phyloP scores from a whole-genome alignment of 352 stramenopile species.

The Globisporangium cylindrosporum region DNA sequence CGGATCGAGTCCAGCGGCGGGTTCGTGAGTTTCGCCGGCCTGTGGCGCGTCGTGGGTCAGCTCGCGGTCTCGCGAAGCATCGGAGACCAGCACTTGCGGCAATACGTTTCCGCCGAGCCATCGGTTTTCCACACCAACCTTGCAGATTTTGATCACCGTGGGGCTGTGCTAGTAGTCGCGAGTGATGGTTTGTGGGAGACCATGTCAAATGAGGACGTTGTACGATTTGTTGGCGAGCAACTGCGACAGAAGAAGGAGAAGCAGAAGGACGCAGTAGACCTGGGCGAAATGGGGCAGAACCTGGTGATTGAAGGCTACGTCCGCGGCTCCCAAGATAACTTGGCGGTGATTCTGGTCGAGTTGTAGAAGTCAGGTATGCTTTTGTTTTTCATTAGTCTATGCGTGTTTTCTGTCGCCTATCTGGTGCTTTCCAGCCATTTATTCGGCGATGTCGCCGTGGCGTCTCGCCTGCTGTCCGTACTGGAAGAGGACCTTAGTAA shows the following conservation, averaged over 20 bases:
- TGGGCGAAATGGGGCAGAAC: slow-evolving; percentile 75
- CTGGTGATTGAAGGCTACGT: slow-evolving; percentile 92
- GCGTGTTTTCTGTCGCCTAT: not conserved
- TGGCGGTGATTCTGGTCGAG: slow-evolving; percentile 74
- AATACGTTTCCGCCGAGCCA: slow-evolving; percentile 81
- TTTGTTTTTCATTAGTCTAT: not conserved
- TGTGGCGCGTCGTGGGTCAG: slow-evolving; percentile 88
- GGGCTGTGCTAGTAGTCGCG: slow-evolving; percentile 50
- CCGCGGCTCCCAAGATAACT: slow-evolving; percentile 94
- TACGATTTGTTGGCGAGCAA: slow-evolving; percentile 41
- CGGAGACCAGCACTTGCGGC: slow-evolving; percentile 85
- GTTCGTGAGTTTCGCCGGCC: slow-evolving; percentile 63
- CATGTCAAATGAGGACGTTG: slow-evolving; percentile 52
- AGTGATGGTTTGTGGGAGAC: slow-evolving; percentile 79
- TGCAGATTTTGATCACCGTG: not conserved
- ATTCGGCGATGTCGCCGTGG: slow-evolving; percentile 34
- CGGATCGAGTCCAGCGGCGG: slow-evolving; percentile 78
- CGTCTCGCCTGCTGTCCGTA: slow-evolving; percentile 74
- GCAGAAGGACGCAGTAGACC: slow-evolving; percentile 20
- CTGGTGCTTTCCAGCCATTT: not conserved
- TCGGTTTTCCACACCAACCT: slow-evolving; percentile 53
- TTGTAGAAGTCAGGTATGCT: slow-evolving; percentile 1
- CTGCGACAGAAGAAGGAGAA: slow-evolving; percentile 19
- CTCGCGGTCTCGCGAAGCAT: slow-evolving; percentile 92
- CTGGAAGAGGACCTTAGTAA: slow-evolving; percentile 83